A percentile compares a stretch with the other conserved stretches of the same genome.
phyloP scores from a whole-genome alignment of 2,329 filamentous ascomycete species.

The Paracoccidioides lutzii region DNA sequence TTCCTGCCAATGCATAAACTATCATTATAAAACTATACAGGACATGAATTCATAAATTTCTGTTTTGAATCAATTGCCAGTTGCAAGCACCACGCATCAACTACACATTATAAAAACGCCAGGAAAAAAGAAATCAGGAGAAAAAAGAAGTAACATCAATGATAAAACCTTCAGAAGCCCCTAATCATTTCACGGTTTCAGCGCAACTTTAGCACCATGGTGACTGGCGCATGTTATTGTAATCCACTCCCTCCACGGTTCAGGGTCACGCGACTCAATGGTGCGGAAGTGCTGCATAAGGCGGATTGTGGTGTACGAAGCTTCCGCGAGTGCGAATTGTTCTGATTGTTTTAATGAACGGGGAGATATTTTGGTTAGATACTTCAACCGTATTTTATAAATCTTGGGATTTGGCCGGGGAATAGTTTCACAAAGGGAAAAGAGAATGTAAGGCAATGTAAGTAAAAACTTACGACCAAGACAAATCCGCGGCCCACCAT shows the following conservation, averaged over 20 bases:
- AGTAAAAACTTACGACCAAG: conserved; percentile 33
- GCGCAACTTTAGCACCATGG: conserved; percentile 10
- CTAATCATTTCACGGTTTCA: conserved; percentile 1
- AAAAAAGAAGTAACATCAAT: background rate
- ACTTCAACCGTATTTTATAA: too few species aligned
- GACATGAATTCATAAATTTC: too few species aligned
- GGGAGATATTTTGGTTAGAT: background rate
- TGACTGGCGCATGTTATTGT: conserved; percentile 12
- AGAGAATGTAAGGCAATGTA: background rate
- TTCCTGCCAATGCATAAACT: too few species aligned
- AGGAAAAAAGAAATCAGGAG: background rate
- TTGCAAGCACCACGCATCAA: too few species aligned
- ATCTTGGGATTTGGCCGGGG: background rate
- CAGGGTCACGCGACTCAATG: conserved; percentile 24
- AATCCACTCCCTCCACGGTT: conserved; percentile 17
- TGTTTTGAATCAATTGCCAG: too few species aligned
- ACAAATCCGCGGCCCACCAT: conserved; percentile 42
- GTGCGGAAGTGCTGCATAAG: conserved; percentile 27
- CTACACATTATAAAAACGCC: background rate
- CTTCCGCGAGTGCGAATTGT: conserved; percentile 32
- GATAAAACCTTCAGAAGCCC: background rate
- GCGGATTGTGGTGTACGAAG: conserved; percentile 27
- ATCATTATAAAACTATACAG: too few species aligned
- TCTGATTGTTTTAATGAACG: conserved; percentile 15
- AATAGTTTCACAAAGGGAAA: background rate